Conservation (phyloP, 371 early-diverging fungal genomes). For the Mucor plumbeus region DNA sequence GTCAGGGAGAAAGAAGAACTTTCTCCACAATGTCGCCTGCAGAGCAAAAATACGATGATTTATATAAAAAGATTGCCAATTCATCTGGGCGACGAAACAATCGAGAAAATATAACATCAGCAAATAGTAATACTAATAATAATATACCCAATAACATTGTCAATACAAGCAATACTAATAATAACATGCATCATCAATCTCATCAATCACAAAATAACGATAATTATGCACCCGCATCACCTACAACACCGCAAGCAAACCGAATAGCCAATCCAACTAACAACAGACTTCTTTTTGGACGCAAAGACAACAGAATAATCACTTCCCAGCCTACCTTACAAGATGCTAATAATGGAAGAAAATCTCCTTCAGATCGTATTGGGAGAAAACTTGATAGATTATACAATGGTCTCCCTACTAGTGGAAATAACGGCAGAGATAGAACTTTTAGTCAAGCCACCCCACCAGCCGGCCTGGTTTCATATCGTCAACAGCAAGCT, state of each 20-base stretch:
- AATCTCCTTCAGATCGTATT: slow-evolving; percentile 22
- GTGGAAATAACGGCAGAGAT: slow-evolving; percentile 8
- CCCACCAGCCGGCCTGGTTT: background rate
- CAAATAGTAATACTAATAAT: background rate
- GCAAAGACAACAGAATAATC: background rate
- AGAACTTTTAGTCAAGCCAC: slow-evolving; percentile 12
- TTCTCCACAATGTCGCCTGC: slow-evolving; percentile 53
- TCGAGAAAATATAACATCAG: background rate
- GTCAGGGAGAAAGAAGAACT: slow-evolving; percentile 48
- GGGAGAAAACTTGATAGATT: slow-evolving; percentile 39
- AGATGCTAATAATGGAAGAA: slow-evolving; percentile 12
- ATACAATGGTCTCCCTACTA: slow-evolving; percentile 45
- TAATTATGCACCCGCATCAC: background rate
- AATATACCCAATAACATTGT: slow-evolving; percentile 1
- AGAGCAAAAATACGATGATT: slow-evolving; percentile 54
- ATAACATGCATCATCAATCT: background rate
- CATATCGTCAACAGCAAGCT: slow-evolving; percentile 11
- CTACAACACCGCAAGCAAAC: background rate
- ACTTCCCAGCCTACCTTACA: background rate
- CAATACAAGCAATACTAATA: background rate
- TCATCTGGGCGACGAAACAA: slow-evolving; percentile 12
- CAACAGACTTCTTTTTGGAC: background rate
- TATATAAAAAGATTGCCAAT: slow-evolving; percentile 43
- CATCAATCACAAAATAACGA: slow-evolving; percentile 7
- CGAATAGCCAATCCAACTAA: background rate